These are phyloP conservation scores for Primulina eburnea DNA, from an alignment of 257 asterid species.

Conservation along the genomic window DNA sequence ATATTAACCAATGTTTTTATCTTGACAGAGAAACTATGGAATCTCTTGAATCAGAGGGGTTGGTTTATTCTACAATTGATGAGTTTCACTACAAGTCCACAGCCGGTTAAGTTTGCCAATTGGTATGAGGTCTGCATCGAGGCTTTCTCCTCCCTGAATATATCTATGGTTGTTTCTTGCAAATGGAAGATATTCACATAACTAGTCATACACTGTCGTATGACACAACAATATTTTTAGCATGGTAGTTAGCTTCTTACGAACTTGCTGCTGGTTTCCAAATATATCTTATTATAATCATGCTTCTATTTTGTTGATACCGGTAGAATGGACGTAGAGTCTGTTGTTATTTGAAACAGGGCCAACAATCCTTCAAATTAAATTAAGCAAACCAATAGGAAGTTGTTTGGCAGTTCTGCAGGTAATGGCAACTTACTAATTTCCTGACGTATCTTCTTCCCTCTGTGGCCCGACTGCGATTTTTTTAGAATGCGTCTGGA, in stretches of 20 bases:
- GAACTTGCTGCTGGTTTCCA: neutral
- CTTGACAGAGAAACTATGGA: slow-evolving; percentile 57
- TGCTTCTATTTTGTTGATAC: slow-evolving; percentile 3
- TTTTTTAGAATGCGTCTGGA: too few species aligned
- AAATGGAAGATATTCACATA: neutral
- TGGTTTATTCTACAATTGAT: slow-evolving; percentile 74
- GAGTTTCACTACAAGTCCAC: slow-evolving; percentile 79
- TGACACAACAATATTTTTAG: neutral
- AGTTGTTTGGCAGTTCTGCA: too few species aligned
- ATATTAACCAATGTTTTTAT: neutral
- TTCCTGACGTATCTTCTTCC: too few species aligned
- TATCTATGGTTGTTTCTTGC: neutral
- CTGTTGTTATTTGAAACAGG: too few species aligned
- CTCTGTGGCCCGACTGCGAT: too few species aligned
- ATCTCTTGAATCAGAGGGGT: slow-evolving; percentile 66
- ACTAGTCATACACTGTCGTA: neutral
- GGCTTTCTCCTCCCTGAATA: neutral
- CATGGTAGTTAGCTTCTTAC: neutral
- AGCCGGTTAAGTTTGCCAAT: slow-evolving; percentile 19
- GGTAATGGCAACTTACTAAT: too few species aligned
- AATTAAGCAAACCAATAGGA: too few species aligned
- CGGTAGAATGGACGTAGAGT: too few species aligned
- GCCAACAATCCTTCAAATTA: too few species aligned
- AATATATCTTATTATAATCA: neutral
- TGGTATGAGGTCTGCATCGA: neutral